Evolutionary conservation across 768 basidiomycete genomes (phyloP).

Genomic region (Lactarius hengduanensis): DNA sequence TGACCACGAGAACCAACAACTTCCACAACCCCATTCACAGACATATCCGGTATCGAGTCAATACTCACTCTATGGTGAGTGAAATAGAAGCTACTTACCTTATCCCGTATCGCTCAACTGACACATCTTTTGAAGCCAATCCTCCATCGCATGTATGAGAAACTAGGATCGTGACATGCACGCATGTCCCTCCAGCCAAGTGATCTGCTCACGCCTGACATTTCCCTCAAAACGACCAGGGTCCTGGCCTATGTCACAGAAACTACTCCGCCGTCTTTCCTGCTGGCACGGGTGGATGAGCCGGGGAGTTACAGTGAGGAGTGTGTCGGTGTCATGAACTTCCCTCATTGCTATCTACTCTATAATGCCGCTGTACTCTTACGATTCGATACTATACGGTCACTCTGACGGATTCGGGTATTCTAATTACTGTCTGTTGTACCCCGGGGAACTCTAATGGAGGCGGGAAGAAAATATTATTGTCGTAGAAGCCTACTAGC

Average conservation of each 20-base stretch:
- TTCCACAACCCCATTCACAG: conserved; percentile 19
- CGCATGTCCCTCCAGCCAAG: not conserved
- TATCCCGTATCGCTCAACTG: not conserved
- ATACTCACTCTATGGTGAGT: conserved; percentile 28
- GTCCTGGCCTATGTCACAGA: not conserved
- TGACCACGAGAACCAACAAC: conserved; percentile 19
- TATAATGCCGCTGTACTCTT: conserved; percentile 15
- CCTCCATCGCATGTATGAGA: conserved; percentile 11
- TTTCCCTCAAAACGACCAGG: conserved; percentile 7
- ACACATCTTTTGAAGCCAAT: conserved; percentile 14
- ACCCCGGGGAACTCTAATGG: not conserved
- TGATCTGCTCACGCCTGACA: not conserved
- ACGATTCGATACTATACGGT: conserved; percentile 3
- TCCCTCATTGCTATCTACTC: conserved; percentile 4
- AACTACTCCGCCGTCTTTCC: not conserved
- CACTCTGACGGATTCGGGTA: not conserved
- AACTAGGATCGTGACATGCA: not conserved
- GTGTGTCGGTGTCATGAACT: not conserved
- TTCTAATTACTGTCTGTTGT: conserved; percentile 1
- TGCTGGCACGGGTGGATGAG: conserved; percentile 14
- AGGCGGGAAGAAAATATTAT: not conserved
- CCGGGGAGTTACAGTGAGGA: not conserved
- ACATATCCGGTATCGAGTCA: conserved; percentile 24
- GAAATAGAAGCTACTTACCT: not conserved
- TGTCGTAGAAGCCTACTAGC: not conserved